These are phyloP conservation scores for Deinandra increscens DNA, from an alignment of 129 eudicot species.

Conservation along the genomic window DNA sequence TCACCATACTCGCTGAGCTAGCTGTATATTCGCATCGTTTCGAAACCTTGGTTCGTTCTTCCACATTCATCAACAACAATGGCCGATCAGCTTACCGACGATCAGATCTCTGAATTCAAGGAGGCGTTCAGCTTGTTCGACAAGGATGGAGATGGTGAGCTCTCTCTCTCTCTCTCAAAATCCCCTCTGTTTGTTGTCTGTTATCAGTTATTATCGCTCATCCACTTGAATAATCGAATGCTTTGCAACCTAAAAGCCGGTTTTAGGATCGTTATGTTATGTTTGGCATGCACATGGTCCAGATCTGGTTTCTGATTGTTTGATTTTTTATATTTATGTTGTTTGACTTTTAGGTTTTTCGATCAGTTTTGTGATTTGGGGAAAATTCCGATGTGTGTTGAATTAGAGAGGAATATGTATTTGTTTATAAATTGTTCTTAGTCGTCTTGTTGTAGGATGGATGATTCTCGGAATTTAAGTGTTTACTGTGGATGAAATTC, in stretches of 20 bases:
- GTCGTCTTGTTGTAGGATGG: neutral
- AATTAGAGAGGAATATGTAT: neutral
- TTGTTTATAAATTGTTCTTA: neutral
- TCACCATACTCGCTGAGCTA: constrained; percentile 14
- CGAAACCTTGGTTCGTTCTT: neutral
- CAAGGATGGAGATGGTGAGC: constrained; percentile 63
- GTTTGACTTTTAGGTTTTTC: constrained; percentile 25
- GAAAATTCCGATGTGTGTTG: neutral
- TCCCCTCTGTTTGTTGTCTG: neutral
- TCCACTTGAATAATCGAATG: neutral
- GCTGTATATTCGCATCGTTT: neutral
- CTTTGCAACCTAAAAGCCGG: neutral
- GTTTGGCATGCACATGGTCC: neutral
- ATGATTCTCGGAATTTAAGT: too few species aligned
- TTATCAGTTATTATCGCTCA: neutral
- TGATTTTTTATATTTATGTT: neutral
- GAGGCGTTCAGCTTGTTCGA: constrained; percentile 67
- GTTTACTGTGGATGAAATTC: too few species aligned
- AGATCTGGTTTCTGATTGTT: constrained; percentile 34
- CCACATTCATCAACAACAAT: constrained; percentile 27
- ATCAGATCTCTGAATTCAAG: constrained; percentile 70
- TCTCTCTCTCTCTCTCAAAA: neutral
- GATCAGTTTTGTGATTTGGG: neutral
- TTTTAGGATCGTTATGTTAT: constrained; percentile 2
- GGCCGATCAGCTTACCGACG: constrained; percentile 67